These are phyloP conservation scores for Pleurotus djamor DNA, from an alignment of 768 basidiomycete genomes.

Conservation along the genomic window DNA sequence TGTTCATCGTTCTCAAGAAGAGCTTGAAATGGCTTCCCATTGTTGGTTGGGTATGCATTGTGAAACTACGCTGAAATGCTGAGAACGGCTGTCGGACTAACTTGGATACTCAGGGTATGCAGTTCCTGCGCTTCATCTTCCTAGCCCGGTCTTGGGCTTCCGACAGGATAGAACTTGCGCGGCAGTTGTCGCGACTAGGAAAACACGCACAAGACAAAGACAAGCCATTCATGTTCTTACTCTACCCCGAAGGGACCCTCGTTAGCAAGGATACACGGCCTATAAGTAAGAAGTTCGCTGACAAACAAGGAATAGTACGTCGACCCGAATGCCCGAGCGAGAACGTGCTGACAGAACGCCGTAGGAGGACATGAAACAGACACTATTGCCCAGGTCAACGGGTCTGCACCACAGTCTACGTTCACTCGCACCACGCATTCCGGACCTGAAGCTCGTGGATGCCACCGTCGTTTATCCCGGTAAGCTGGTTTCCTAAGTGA, in stretches of 20 bases:
- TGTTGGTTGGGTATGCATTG: constrained; percentile 73
- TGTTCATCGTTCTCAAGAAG: constrained; percentile 93
- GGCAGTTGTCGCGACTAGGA: constrained; percentile 67
- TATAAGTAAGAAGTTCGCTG: constrained; percentile 82
- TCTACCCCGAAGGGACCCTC: constrained; percentile 97
- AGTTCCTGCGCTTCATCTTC: constrained; percentile 93
- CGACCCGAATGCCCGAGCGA: background rate
- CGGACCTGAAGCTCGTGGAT: constrained; percentile 81
- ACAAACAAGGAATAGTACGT: constrained; percentile 86
- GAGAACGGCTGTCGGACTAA: background rate
- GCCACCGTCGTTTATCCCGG: constrained; percentile 92
- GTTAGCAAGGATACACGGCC: constrained; percentile 86
- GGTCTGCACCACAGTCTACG: constrained; percentile 86
- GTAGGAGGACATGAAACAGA: constrained; percentile 76
- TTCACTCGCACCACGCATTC: constrained; percentile 75
- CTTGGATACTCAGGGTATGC: constrained; percentile 68
- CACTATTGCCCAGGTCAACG: constrained; percentile 90
- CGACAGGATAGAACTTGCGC: constrained; percentile 67
- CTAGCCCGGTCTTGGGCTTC: constrained; percentile 89
- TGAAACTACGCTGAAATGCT: background rate
- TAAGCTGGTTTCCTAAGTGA: constrained; percentile 20
- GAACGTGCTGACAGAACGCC: background rate
- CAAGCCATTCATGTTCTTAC: constrained; percentile 74
- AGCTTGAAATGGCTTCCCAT: constrained; percentile 83
- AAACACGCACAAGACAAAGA: constrained; percentile 64